A percentile compares a stretch with the other conserved stretches of the same genome.
phyloP scores from a whole-genome alignment of 2,329 filamentous ascomycete species.

The Scedosporium dehoogii region DNA sequence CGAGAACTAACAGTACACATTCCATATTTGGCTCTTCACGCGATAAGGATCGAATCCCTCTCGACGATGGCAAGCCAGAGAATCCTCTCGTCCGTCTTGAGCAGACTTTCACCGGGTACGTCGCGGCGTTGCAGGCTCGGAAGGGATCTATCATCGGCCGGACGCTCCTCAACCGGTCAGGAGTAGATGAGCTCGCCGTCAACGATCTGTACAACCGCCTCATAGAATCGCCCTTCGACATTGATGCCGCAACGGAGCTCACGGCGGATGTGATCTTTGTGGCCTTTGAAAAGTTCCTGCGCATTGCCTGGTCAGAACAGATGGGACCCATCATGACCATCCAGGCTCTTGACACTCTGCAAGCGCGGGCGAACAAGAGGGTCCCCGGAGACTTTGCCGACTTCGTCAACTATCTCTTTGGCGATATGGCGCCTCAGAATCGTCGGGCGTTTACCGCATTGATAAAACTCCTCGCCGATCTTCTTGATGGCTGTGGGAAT shows the following conservation, averaged over 20 bases:
- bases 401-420: constrained; percentile 54
- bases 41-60: constrained; percentile 33
- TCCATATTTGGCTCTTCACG: constrained; percentile 46
- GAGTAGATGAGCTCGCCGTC: constrained; percentile 67
- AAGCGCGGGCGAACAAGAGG: constrained; percentile 53
- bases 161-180: constrained; percentile 55
- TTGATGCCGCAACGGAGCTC: constrained; percentile 65
- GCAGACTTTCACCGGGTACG: constrained; percentile 75
- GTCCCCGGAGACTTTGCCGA: constrained; percentile 65
- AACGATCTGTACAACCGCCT: constrained; percentile 87
- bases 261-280: constrained; percentile 79
- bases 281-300: constrained; percentile 87
- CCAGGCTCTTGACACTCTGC: constrained; percentile 63
- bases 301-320: constrained; percentile 77
- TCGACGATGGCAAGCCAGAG: constrained; percentile 45
- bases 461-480: constrained; percentile 75
- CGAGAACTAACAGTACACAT: constrained; percentile 35
- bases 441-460: constrained; percentile 71
- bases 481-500: constrained; percentile 82
- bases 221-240: constrained; percentile 71
- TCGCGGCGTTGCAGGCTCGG: constrained; percentile 70
- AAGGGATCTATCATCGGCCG: constrained; percentile 81
- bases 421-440: constrained; percentile 59
- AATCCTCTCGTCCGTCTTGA: constrained; percentile 67
- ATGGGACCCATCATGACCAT: constrained; percentile 77